Percentiles rank a stretch among this genome's conserved stretches.
Conservation (phyloP, 257 asterid species). For the Petunia secreta region DNA sequence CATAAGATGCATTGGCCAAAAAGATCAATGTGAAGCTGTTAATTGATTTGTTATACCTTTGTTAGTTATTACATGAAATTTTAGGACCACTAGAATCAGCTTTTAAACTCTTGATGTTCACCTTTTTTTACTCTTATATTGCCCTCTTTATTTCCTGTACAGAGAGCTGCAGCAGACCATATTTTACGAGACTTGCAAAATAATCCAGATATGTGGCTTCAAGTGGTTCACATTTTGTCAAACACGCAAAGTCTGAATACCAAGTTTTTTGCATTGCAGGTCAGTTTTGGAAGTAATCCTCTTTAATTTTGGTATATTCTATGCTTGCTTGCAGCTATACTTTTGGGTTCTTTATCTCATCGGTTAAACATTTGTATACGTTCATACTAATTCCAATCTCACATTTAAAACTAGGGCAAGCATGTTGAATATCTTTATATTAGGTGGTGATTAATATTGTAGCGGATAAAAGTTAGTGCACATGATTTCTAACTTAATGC, state of each 20-base stretch:
- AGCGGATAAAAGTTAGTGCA: too few relatives aligned
- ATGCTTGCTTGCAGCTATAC: conserved; percentile 48
- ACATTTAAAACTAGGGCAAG: neutral
- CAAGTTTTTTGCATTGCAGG: conserved; percentile 95
- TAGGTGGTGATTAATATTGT: too few relatives aligned
- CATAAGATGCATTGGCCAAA: neutral
- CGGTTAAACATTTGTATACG: conserved; percentile 62
- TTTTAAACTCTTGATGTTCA: neutral
- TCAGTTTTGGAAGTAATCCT: conserved; percentile 36
- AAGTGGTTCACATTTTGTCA: conserved; percentile 94
- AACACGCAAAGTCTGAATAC: conserved; percentile 79
- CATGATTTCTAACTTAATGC: neutral
- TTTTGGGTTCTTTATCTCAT: neutral
- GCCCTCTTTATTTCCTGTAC: conserved; percentile 37
- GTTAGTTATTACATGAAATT: neutral
- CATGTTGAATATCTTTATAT: neutral
- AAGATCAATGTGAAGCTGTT: neutral
- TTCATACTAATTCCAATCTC: conserved; percentile 56
- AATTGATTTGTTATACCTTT: neutral
- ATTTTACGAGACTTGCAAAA: conserved; percentile 92
- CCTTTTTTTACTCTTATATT: too few relatives aligned
- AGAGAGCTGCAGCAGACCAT: conserved; percentile 94
- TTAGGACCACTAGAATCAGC: neutral
- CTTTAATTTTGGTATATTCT: conserved; percentile 63
- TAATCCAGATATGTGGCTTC: conserved; percentile 98